A percentile compares a stretch with the other conserved stretches of the same genome.
Evolutionary conservation across 1,139 yeast genomes (phyloP).

Genomic region (Hansenula anomala): DNA sequence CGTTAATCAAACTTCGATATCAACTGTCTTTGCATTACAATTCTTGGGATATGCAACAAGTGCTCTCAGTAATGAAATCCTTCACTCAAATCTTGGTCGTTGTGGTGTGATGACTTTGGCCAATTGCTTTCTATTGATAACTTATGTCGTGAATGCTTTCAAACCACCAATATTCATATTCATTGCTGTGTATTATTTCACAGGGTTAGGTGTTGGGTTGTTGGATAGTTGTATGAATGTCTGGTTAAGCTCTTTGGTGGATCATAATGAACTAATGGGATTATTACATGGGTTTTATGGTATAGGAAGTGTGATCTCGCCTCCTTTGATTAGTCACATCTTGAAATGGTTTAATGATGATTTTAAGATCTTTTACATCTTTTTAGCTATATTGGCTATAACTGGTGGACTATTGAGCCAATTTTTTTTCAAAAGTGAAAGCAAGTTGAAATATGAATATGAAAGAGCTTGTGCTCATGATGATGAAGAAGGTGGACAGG

Average conservation of each 20-base stretch:
- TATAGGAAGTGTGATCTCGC: conserved; percentile 61
- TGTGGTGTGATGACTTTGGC: conserved; percentile 21
- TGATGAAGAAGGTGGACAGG: conserved; percentile 14
- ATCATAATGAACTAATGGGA: conserved; percentile 62
- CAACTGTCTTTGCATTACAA: conserved; percentile 29
- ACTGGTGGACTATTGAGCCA: conserved; percentile 6
- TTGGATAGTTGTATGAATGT: conserved; percentile 58
- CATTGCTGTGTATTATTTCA: conserved; percentile 33
- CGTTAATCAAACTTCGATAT: conserved; percentile 35
- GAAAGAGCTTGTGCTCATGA: conserved; percentile 22
- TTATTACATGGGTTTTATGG: conserved; percentile 67
- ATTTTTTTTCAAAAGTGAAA: conserved; percentile 45
- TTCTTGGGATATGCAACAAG: conserved; percentile 31
- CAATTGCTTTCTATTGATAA: conserved; percentile 10
- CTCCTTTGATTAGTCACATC: conserved; percentile 46
- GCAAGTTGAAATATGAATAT: conserved; percentile 43
- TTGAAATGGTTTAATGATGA: conserved; percentile 28
- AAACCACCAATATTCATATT: conserved; percentile 37
- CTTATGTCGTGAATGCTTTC: conserved; percentile 16
- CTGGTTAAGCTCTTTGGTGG: conserved; percentile 51
- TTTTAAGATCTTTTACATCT: conserved; percentile 9
- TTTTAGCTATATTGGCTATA: conserved; percentile 5
- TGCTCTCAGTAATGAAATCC: conserved; percentile 25
- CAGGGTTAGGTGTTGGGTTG: conserved; percentile 58
- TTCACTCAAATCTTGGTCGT: conserved; percentile 25